A percentile compares a stretch with the other conserved stretches of the same genome.
These are phyloP conservation scores for Russula emetica DNA, from an alignment of 768 basidiomycete genomes.

Conservation along the genomic window DNA sequence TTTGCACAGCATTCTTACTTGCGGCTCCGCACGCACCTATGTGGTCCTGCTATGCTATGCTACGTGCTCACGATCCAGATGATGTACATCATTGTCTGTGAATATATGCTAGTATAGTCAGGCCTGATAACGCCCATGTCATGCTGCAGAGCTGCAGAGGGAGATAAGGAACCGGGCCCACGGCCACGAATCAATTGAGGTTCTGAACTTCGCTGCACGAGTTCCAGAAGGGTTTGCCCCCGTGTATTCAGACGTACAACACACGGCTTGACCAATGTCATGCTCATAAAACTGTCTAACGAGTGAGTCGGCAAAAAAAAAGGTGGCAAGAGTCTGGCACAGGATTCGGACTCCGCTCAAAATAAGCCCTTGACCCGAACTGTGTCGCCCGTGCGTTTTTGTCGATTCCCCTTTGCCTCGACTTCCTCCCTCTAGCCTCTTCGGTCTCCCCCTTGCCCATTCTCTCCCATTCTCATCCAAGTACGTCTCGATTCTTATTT, in stretches of 20 bases:
- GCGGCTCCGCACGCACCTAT: neutral
- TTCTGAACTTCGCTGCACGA: constrained; percentile 5
- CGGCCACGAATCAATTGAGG: neutral
- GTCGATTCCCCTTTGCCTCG: constrained; percentile 20
- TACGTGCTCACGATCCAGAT: neutral
- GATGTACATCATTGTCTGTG: no score
- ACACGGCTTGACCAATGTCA: neutral
- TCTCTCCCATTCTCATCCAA: constrained; percentile 24
- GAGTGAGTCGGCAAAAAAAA: neutral
- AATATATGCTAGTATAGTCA: neutral
- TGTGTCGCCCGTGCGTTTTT: constrained; percentile 24
- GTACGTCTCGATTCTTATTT: constrained; percentile 17
- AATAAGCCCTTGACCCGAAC: constrained; percentile 27
- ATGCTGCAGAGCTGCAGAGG: neutral
- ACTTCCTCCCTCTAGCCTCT: constrained; percentile 22
- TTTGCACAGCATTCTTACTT: neutral
- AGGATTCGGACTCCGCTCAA: constrained; percentile 23
- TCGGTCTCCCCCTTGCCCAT: constrained; percentile 23
- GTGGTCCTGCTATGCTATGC: neutral
- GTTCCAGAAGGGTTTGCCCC: neutral
- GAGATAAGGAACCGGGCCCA: neutral
- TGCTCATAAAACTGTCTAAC: no score
- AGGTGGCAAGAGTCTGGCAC: constrained; percentile 8
- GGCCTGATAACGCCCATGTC: neutral
- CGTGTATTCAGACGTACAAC: constrained; percentile 8